Evolutionary conservation across 2,329 filamentous ascomycete genomes (phyloP), one percentile per base, ranked within the genome.

Genomic region (Curvularia spicifera): DNA sequence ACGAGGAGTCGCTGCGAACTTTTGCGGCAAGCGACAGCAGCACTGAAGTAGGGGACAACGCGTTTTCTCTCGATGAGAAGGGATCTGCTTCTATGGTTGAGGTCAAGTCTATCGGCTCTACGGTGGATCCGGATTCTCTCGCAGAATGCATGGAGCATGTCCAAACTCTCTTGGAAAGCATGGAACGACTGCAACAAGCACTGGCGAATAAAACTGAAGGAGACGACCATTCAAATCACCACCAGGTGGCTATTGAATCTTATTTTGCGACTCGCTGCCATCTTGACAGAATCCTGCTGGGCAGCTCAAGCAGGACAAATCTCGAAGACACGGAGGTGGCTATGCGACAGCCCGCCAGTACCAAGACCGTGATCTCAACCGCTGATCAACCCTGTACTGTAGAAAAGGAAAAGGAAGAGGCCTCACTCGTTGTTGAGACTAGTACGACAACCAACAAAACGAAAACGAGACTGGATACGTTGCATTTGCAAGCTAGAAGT

Each of bases 181-280:
- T 73, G 12, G 64, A 71, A 26, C 61, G 45, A 1, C 22, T 72
- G 20, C 68, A 72, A 20, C 46, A 66, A 26, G 65, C 55, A 15
- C 75, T 82, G 49, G 68, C 72, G 28, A 72, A 76, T 57, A 74
- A 79, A 51, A 74, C 76, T 28, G 68, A 76, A 42, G 79, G 79
- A 5, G 70, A 78, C 29, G 76, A 72, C 40, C 56, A 68, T 39
- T 66, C 69, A 0, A 60, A 66, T 39, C 62, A 71, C 47, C 69
- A 72, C 12, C 68, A 74, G 48, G 65, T 44, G 37, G 60, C 69
- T 18, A 40, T 74, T 18, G 69, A 62, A 10, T 69, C 70, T n/a
- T 74, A 72, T 43, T 68, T 71, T 10, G 49, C 28, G 2, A 56
- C 63, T 29, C 60, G 66, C 26, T 51, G 56, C 18, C 57, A 64